A percentile compares a stretch with the other conserved stretches of the same genome.
These are phyloP conservation scores for Phytophthora pisi DNA, from an alignment of 352 stramenopile genomes.

Conservation along the genomic window DNA sequence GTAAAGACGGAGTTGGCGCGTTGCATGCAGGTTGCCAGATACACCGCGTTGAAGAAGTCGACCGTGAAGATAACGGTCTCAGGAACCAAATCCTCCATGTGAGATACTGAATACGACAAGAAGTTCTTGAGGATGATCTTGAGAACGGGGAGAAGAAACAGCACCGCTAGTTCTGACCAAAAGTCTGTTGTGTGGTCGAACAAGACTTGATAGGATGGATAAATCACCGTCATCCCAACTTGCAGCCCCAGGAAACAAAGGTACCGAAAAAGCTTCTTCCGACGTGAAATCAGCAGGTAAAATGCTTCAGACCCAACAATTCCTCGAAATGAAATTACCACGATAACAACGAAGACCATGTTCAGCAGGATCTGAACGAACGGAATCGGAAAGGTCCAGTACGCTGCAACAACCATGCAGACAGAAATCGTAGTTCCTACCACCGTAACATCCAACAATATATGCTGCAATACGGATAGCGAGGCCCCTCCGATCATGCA, in stretches of 20 bases:
- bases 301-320: constrained; percentile 2
- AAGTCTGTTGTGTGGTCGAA: not conserved
- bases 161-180: not conserved
- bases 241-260: constrained; percentile 6
- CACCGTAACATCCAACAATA: not conserved
- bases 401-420: not conserved
- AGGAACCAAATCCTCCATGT: constrained; percentile 42
- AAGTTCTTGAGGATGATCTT: constrained; percentile 36
- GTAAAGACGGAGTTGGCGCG: constrained; percentile 17
- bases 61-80: constrained; percentile 48
- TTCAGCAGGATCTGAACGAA: constrained; percentile 13
- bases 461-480: not conserved
- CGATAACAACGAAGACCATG: constrained; percentile 2
- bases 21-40: constrained; percentile 47
- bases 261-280: constrained; percentile 1
- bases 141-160: constrained; percentile 23
- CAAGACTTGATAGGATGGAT: constrained; percentile 13
- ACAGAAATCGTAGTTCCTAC: not conserved
- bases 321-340: constrained; percentile 4
- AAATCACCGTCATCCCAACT: constrained; percentile 10
- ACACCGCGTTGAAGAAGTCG: constrained; percentile 49
- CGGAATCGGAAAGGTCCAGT: constrained; percentile 18
- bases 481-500: constrained; percentile 2
- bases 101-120: constrained; percentile 12
- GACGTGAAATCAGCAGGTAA: not conserved